These are phyloP conservation scores for Daphne laureola DNA, from an alignment of 441 rosid species.

Conservation along the genomic window DNA sequence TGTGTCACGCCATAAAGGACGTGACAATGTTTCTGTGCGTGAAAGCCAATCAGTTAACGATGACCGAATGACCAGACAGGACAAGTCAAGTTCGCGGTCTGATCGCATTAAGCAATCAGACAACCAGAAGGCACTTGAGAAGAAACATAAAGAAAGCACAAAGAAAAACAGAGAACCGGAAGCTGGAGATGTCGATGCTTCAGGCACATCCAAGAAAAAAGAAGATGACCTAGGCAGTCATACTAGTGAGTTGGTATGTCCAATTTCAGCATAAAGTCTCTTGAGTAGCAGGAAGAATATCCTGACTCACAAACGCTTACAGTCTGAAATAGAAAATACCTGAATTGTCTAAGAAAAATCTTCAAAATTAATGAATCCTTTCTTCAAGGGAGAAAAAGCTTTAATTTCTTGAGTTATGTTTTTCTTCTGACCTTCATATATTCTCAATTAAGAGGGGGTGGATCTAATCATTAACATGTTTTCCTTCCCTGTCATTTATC, in stretches of 20 bases:
- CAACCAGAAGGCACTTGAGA: slow-evolving; percentile 57
- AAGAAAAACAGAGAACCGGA: slow-evolving; percentile 69
- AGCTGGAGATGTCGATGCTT: slow-evolving; percentile 41
- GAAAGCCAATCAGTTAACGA: slow-evolving; percentile 40
- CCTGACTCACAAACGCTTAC: too few species aligned
- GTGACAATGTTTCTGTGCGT: slow-evolving; percentile 49
- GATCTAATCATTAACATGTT: too few species aligned
- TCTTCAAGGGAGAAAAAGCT: too few species aligned
- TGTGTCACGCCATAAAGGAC: slow-evolving; percentile 49
- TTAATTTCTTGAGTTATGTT: too few species aligned
- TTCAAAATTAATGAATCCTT: too few species aligned
- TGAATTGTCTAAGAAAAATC: too few species aligned
- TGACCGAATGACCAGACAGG: slow-evolving; percentile 75
- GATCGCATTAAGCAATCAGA: slow-evolving; percentile 48
- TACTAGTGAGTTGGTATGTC: slow-evolving; percentile 64
- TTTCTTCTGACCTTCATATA: too few species aligned
- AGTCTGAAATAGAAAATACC: too few species aligned
- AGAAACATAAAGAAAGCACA: slow-evolving; percentile 55
- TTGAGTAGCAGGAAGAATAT: slow-evolving; percentile 14
- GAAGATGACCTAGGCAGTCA: slow-evolving; percentile 65
- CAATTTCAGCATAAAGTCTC: slow-evolving; percentile 25
- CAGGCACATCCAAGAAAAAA: slow-evolving; percentile 45
- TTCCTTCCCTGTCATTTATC: too few species aligned
- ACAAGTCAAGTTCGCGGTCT: slow-evolving; percentile 48
- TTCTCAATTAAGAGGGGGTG: too few species aligned